Percentiles rank a stretch among this genome's conserved stretches.
phyloP scores from a whole-genome alignment of 106 monocot species.

The Dendrobium catenatum region DNA sequence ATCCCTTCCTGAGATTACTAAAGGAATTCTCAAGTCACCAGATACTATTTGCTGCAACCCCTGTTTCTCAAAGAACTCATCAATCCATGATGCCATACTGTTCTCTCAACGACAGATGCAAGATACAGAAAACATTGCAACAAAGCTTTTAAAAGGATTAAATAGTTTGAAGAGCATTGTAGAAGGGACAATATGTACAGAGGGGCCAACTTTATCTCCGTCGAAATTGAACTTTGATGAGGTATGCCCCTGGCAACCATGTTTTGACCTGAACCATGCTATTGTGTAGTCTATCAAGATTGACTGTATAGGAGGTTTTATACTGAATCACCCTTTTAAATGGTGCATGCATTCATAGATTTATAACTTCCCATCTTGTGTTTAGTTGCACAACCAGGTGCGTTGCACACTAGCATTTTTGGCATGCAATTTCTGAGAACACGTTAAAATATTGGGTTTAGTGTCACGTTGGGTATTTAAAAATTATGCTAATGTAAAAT shows the following conservation, averaged over 20 bases:
- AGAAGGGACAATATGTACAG: slow-evolving; percentile 31
- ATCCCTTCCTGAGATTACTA: slow-evolving; percentile 17
- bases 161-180: slow-evolving; percentile 57
- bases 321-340: neutral
- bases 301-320: neutral
- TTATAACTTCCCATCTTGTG: neutral
- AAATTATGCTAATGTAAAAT: no score
- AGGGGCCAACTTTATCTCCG: slow-evolving; percentile 14
- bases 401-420: neutral
- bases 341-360: neutral
- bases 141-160: slow-evolving; percentile 57
- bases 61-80: slow-evolving; percentile 29
- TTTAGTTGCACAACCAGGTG: neutral
- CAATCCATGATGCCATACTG: slow-evolving; percentile 51
- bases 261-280: neutral
- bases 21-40: slow-evolving; percentile 48
- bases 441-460: no score
- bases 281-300: neutral
- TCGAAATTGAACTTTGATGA: slow-evolving; percentile 34
- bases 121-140: slow-evolving; percentile 49
- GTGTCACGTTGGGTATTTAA: no score
- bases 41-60: slow-evolving; percentile 12
- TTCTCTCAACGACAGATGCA: slow-evolving; percentile 82
- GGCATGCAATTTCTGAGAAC: neutral
- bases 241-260: slow-evolving; percentile 26